Base-by-base conservation (phyloP, 106 monocot species). In the Allium cepa region DNA sequence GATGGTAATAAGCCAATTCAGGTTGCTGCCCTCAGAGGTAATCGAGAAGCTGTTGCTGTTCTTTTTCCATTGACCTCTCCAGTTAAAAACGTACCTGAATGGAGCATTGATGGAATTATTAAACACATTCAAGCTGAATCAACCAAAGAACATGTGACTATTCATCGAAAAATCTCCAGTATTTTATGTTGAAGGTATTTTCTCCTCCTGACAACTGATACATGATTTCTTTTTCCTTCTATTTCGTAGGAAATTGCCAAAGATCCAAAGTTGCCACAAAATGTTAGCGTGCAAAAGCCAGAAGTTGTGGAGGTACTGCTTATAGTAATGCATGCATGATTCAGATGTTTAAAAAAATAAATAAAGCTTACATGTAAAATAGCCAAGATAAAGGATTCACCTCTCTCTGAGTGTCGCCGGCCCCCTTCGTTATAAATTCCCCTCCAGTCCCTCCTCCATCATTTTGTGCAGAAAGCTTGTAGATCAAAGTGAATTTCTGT, bases 1-100 rank as follows among this genome's bases (percentile, higher is more conserved):
- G 95, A 96, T 71, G 88, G 81, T 66, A 56, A 88, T 55, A 96
- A 96, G 68, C 86, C 95, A 15, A 69, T 96, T 67, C 91, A 96
- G 77, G 84, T 84, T 81, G 91, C 95, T 85, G 91, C 86, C 63
- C 55, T 72, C 14, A 83, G 88, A 80, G 77, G 81, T 71, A 91
- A 88, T 49, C 83, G 66, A 62, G 83, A 67, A 76, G 91, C 73
- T 16, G 81, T 96, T 69, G 81, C 81, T 55, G 49, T 80, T 84
- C 88, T 96, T 73, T 79, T 84, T n/a, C 86, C 88, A 55, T 72
- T 84, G 55, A 96, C 95, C 58, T 77, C 85, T 73, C 84, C 85
- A 28, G 50, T 91, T 70, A 48, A 70, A 71, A 71, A 65, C 59
- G 55, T 88, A 78, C 68, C 79, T 57, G 70, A 91, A 26, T 96